A percentile compares a stretch with the other conserved stretches of the same genome.
Conservation (phyloP, 2,329 filamentous ascomycete genomes). For the Diaporthe velutina region DNA sequence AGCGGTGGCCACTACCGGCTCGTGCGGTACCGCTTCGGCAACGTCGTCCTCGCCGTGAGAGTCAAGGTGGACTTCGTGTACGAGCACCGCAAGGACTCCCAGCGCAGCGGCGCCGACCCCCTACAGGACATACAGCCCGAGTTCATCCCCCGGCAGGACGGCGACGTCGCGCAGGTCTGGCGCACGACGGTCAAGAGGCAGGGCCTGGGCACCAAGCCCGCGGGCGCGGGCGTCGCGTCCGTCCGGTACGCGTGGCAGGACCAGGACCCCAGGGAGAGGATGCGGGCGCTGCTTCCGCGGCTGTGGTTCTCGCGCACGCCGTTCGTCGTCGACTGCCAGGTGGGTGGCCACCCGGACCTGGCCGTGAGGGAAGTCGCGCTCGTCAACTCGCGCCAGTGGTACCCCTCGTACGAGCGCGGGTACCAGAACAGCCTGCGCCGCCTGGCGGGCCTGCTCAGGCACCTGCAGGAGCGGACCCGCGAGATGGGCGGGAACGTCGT, state of each 20-base stretch:
- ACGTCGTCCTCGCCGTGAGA: conserved; percentile 22
- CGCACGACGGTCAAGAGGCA: conserved; percentile 17
- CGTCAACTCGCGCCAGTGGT: conserved; percentile 2
- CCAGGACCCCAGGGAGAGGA: neutral
- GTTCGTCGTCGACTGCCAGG: conserved; percentile 31
- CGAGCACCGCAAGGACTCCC: neutral
- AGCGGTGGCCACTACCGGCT: conserved; percentile 33
- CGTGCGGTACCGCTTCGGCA: conserved; percentile 30
- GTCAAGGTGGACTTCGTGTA: conserved; percentile 32
- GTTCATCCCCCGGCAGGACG: neutral
- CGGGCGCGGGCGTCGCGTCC: neutral
- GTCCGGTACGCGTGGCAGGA: conserved; percentile 6
- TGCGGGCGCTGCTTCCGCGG: neutral
- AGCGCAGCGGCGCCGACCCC: neutral
- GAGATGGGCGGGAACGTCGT: conserved; percentile 22
- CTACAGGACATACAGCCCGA: neutral
- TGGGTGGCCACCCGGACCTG: conserved; percentile 2
- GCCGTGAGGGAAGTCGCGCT: neutral
- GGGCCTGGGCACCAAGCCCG: conserved; percentile 15
- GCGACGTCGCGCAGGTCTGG: neutral
- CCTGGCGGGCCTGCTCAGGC: conserved; percentile 6
- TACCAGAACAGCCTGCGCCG: conserved; percentile 21
- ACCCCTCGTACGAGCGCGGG: conserved; percentile 15
- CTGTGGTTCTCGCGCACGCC: conserved; percentile 37
- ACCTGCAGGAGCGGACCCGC: conserved; percentile 24